These are phyloP conservation scores for Clonostachys solani DNA, from an alignment of 2,329 filamentous ascomycete genomes.

Conservation along the genomic window DNA sequence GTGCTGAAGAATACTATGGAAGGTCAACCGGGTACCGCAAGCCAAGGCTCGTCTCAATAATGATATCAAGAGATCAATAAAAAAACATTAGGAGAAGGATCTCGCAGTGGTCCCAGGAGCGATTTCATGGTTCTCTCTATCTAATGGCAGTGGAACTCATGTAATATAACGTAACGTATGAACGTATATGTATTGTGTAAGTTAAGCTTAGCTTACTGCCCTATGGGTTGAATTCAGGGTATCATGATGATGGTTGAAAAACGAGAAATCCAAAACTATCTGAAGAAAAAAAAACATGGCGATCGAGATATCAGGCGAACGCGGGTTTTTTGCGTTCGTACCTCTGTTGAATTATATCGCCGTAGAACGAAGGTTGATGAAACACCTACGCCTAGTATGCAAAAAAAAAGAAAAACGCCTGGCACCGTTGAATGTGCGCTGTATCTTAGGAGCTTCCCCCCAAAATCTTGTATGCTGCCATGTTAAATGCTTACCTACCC, in stretches of 20 bases:
- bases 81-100: background rate
- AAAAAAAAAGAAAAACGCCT: slow-evolving; percentile 8
- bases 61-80: slow-evolving; percentile 9
- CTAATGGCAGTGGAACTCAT: background rate
- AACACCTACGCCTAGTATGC: no score
- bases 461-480: no score
- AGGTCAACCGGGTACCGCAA: slow-evolving; percentile 7
- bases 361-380: no score
- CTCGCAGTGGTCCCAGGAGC: background rate
- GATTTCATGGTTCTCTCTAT: background rate
- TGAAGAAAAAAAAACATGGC: no score
- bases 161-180: background rate
- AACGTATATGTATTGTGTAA: no score
- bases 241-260: slow-evolving; percentile 17
- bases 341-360: no score
- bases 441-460: background rate
- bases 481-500: no score
- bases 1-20: slow-evolving; percentile 53
- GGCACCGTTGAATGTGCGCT: slow-evolving; percentile 15
- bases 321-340: no score
- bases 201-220: background rate
- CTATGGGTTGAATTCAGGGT: slow-evolving; percentile 27
- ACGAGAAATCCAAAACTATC: slow-evolving; percentile 2
- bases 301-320: no score
- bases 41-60: slow-evolving; percentile 1